phyloP scores from a whole-genome alignment of 1,284 basidiomycete genomes.

The Lignosus rhinocerotis region DNA sequence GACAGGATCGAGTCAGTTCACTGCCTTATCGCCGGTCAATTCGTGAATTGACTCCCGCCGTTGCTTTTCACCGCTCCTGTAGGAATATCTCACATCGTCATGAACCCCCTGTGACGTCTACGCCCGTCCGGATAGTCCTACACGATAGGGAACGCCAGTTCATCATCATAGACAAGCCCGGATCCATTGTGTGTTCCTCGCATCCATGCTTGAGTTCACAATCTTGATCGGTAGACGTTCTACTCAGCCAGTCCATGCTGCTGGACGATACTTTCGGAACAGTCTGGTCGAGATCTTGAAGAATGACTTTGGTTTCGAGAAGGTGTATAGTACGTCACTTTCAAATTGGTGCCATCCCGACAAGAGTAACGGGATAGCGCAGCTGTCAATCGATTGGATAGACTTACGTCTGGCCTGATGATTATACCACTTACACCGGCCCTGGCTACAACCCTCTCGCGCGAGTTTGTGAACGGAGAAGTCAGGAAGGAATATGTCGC shows the following conservation, averaged over 20 bases:
- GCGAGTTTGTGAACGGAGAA: slow-evolving; percentile 80
- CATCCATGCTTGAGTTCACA: background rate
- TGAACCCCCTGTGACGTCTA: slow-evolving; percentile 92
- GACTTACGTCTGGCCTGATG: slow-evolving; percentile 96
- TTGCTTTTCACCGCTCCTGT: background rate
- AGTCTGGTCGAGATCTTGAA: slow-evolving; percentile 88
- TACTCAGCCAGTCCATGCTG: slow-evolving; percentile 81
- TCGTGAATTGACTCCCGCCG: background rate
- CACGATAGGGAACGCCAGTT: slow-evolving; percentile 81
- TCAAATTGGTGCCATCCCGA: background rate
- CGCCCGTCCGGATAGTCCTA: slow-evolving; percentile 79
- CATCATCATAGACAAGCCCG: slow-evolving; percentile 93
- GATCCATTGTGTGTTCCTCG: slow-evolving; percentile 74
- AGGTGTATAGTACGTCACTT: slow-evolving; percentile 74
- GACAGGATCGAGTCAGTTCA: slow-evolving; percentile 84
- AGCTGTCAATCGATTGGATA: slow-evolving; percentile 95
- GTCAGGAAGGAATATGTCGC: slow-evolving; percentile 93
- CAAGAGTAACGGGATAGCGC: slow-evolving; percentile 7
- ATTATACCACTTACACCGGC: slow-evolving; percentile 82
- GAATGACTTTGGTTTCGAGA: slow-evolving; percentile 80
- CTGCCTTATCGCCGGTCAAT: background rate
- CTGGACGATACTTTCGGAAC: slow-evolving; percentile 87
- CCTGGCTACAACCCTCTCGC: slow-evolving; percentile 72
- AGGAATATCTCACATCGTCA: slow-evolving; percentile 95
- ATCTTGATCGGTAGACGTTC: background rate